Evolutionary conservation across 768 basidiomycete species (phyloP).

Genomic region (Mycena latifolia): DNA sequence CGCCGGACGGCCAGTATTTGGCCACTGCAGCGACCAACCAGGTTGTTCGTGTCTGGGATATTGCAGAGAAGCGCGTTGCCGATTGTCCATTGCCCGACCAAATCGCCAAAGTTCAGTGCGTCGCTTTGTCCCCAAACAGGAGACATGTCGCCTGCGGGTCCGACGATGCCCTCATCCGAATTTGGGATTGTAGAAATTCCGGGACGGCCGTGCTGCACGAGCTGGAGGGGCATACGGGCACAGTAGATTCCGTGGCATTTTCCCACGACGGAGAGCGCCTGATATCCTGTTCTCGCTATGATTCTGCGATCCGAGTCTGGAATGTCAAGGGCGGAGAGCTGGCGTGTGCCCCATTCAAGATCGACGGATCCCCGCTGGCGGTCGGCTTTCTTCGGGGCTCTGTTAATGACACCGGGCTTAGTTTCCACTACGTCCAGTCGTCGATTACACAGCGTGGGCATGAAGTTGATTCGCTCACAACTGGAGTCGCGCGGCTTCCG

Average conservation of each 20-base stretch:
- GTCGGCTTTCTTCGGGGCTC: neutral
- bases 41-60: constrained; percentile 1
- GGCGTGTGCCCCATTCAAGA: neutral
- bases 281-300: constrained; percentile 2
- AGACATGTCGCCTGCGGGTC: neutral
- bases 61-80: neutral
- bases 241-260: constrained; percentile 2
- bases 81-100: neutral
- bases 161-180: neutral
- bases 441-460: neutral
- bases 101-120: neutral
- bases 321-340: neutral
- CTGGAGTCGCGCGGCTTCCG: neutral
- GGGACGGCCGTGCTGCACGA: neutral
- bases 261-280: neutral
- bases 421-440: neutral
- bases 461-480: neutral
- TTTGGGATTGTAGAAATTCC: neutral
- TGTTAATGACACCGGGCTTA: neutral
- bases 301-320: neutral
- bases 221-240: neutral
- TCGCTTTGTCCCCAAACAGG: neutral
- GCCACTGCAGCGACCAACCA: neutral
- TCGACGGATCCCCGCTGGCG: neutral
- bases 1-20: constrained; percentile 6